These are phyloP conservation scores for Fraxinus americana DNA, from an alignment of 257 asterid genomes.

Conservation along the genomic window DNA sequence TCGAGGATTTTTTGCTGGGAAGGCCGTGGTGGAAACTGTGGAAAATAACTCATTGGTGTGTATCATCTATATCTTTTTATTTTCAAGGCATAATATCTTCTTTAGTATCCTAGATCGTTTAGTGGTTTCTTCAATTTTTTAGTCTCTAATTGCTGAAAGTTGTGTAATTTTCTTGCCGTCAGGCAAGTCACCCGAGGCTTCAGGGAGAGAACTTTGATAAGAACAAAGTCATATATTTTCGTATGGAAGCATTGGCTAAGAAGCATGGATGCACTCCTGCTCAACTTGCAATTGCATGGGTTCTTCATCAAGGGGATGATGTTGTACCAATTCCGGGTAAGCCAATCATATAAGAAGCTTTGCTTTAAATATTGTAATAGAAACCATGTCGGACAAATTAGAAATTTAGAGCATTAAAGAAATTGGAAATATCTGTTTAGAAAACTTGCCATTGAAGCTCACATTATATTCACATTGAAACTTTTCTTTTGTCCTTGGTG, in stretches of 20 bases:
- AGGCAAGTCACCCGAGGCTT: conserved; percentile 55
- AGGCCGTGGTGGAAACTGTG: conserved; percentile 45
- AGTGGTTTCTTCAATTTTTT: too few species aligned
- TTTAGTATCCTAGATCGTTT: neutral
- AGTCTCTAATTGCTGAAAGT: neutral
- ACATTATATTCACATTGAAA: too few species aligned
- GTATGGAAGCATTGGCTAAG: conserved; percentile 47
- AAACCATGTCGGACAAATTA: too few species aligned
- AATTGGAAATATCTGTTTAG: too few species aligned
- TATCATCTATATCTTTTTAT: neutral
- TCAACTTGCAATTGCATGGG: conserved; percentile 72
- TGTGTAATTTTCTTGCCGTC: conserved; percentile 9
- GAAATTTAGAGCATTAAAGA: too few species aligned
- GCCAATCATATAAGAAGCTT: conserved; percentile 6
- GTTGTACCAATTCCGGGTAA: conserved; percentile 65
- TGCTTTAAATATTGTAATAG: neutral
- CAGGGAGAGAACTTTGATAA: conserved; percentile 61
- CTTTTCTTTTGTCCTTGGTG: too few species aligned
- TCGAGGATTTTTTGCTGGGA: conserved; percentile 56
- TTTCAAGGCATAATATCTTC: neutral
- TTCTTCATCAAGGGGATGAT: conserved; percentile 59
- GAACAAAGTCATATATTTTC: conserved; percentile 54
- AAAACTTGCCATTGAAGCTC: too few species aligned
- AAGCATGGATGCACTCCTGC: conserved; percentile 56
- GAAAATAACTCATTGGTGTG: conserved; percentile 49